Conservation (phyloP, 2,329 filamentous ascomycete species). For the Verticillium nubilum region DNA sequence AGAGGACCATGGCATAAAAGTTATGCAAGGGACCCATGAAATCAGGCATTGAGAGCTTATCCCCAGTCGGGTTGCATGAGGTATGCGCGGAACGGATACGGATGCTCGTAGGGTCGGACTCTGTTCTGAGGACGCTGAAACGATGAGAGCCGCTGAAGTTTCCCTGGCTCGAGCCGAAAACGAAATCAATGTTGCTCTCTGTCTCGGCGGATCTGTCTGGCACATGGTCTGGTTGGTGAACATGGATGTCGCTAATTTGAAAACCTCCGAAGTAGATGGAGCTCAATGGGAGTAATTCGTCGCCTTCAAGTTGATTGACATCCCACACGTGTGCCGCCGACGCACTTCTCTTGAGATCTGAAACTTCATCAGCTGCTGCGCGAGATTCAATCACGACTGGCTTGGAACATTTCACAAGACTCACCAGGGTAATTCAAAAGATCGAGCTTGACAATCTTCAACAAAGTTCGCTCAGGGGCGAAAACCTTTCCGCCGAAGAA, state of each 20-base stretch:
- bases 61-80: slow-evolving; percentile 18
- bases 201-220: background rate
- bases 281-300: slow-evolving; percentile 11
- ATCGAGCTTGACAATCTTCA: slow-evolving; percentile 4
- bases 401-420: slow-evolving; percentile 1
- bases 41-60: slow-evolving; percentile 10
- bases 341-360: background rate
- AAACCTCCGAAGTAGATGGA: slow-evolving; percentile 20
- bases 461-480: slow-evolving; percentile 15
- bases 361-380: too few species aligned
- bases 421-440: background rate
- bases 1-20: slow-evolving; percentile 17
- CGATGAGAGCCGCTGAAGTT: slow-evolving; percentile 22
- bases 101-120: background rate
- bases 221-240: background rate
- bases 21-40: slow-evolving; percentile 17
- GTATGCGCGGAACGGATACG: slow-evolving; percentile 16
- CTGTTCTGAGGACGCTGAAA: slow-evolving; percentile 17
- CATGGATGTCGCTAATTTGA: slow-evolving; percentile 15
- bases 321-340: background rate
- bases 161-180: slow-evolving; percentile 18
- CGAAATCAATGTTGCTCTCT: slow-evolving; percentile 22
- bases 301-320: background rate
- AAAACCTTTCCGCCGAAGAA: slow-evolving; percentile 25
- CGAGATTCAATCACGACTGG: background rate